Conservation (phyloP, 164 flowering plant species). For the grape (Vitis vinifera) region ASM3070453v1 NC_081805.1:24337501-24338000, state of each 20-base stretch:
- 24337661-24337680: slow-evolving; percentile 21
- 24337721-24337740: slow-evolving; percentile 44
- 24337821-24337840: neutral
- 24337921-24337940: too few species aligned
- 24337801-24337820: neutral
- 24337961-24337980: too few species aligned
- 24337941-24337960: too few species aligned
- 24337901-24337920: too few species aligned
- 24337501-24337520: slow-evolving; percentile 78
- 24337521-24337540: slow-evolving; percentile 76
- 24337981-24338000: too few species aligned
- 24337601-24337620: slow-evolving; percentile 54
- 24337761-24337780: slow-evolving; percentile 63
- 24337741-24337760: slow-evolving; percentile 52
- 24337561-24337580: slow-evolving; percentile 73
- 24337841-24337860: neutral
- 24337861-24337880: too few species aligned
- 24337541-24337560: slow-evolving; percentile 88
- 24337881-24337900: too few species aligned
- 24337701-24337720: slow-evolving; percentile 83
- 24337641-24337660: slow-evolving; percentile 42
- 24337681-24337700: slow-evolving; percentile 35
- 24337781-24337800: slow-evolving; percentile 86
- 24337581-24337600: slow-evolving; percentile 82
- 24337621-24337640: slow-evolving; percentile 40